A percentile compares a stretch with the other conserved stretches of the same genome.
Conservation (phyloP, 2,329 filamentous ascomycete genomes). For the Colletotrichum tropicicola region DNA sequence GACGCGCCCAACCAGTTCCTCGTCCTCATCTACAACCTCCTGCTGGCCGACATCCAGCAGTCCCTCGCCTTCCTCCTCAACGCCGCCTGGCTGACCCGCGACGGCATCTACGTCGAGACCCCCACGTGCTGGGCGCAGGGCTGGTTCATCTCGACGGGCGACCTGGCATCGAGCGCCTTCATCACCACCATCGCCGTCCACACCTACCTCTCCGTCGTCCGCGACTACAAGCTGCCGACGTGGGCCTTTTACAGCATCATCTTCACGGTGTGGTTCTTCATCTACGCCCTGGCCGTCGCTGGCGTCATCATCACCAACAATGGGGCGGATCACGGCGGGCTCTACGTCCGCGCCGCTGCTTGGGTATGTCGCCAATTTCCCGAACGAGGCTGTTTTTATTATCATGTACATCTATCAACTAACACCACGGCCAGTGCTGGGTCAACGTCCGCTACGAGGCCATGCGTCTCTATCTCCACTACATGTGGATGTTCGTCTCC, state of each 20-base stretch:
- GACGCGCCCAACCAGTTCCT: conserved; percentile 62
- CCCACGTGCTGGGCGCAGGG: conserved; percentile 62
- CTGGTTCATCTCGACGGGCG: conserved; percentile 65
- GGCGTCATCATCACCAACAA: conserved; percentile 23
- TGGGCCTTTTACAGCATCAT: conserved; percentile 53
- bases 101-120: conserved; percentile 57
- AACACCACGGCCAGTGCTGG: conserved; percentile 66
- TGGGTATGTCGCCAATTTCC: conserved; percentile 53
- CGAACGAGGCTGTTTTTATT: conserved; percentile 61
- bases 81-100: conserved; percentile 56
- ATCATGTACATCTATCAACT: conserved; percentile 70
- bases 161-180: conserved; percentile 65
- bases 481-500: conserved; percentile 66
- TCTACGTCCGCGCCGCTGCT: conserved; percentile 63
- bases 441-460: conserved; percentile 59
- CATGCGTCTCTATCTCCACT: conserved; percentile 68
- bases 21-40: conserved; percentile 66
- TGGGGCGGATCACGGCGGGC: conserved; percentile 9
- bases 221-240: conserved; percentile 56
- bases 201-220: conserved; percentile 63
- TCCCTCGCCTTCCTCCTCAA: conserved; percentile 64
- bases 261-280: conserved; percentile 57
- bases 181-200: conserved; percentile 66
- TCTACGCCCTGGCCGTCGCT: conserved; percentile 17
- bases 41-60: conserved; percentile 68